Percentiles rank a stretch among this genome's conserved stretches.
These are phyloP conservation scores for Candida patagonica DNA, from an alignment of 805 yeast genomes.

Conservation along the genomic window DNA sequence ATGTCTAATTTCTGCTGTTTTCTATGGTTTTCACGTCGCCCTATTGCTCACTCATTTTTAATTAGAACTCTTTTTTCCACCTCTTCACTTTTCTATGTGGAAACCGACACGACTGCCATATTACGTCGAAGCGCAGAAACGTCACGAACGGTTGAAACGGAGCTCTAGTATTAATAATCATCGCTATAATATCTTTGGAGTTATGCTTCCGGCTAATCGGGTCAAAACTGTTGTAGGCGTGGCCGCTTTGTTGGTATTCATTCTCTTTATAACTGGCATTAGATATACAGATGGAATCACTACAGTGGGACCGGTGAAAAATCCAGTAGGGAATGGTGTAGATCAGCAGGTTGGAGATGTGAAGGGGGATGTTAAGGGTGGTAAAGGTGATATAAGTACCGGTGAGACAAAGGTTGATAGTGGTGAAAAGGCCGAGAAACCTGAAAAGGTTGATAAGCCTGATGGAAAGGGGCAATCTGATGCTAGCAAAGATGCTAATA, in stretches of 20 bases:
- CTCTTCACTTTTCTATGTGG: conserved; percentile 5
- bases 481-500: no score
- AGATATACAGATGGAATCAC: not conserved
- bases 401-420: no score
- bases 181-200: not conserved
- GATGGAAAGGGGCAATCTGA: not conserved
- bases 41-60: no score
- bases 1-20: no score
- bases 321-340: no score
- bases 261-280: not conserved
- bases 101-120: conserved; percentile 6
- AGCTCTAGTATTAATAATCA: not conserved
- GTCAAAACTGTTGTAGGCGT: not conserved
- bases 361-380: no score
- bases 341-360: no score
- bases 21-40: no score
- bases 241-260: conserved; percentile 1
- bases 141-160: conserved; percentile 5
- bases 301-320: conserved; percentile 3
- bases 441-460: no score
- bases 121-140: conserved; percentile 4
- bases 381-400: no score
- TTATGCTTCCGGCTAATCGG: not conserved
- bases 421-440: no score
- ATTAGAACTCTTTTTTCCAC: no score